These are phyloP conservation scores for Discostella pseudostelligera DNA, from an alignment of 108 stramenopile genomes.

Conservation along the genomic window DNA sequence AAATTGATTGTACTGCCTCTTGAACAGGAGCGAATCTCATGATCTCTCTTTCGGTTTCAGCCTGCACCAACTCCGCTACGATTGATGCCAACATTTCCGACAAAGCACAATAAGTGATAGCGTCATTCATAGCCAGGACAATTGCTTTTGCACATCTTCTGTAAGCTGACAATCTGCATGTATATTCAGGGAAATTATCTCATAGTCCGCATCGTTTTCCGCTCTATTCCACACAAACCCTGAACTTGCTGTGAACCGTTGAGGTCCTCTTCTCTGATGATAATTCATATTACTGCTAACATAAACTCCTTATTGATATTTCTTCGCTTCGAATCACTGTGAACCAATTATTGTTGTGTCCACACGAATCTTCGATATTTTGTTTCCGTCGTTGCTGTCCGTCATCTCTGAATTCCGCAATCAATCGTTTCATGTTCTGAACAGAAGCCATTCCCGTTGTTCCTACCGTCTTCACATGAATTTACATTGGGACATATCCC, in stretches of 20 bases:
- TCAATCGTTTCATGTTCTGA: slow-evolving; percentile 47
- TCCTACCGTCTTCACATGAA: slow-evolving; percentile 73
- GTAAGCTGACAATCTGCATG: too few relatives aligned
- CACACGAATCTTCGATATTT: slow-evolving; percentile 16
- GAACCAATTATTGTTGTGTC: slow-evolving; percentile 10
- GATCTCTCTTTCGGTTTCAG: not conserved
- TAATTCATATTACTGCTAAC: too few relatives aligned
- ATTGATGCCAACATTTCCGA: slow-evolving; percentile 48
- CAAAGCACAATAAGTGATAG: slow-evolving; percentile 29
- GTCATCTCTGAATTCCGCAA: too few relatives aligned
- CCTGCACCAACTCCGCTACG: slow-evolving; percentile 39
- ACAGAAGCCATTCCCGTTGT: slow-evolving; percentile 53
- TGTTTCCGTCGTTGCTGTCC: slow-evolving; percentile 1
- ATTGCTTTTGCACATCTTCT: too few relatives aligned
- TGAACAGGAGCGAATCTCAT: not conserved
- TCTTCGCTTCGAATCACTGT: not conserved
- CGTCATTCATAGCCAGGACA: not conserved
- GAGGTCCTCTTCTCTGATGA: too few relatives aligned
- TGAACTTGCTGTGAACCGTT: too few relatives aligned
- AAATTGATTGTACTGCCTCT: not conserved
- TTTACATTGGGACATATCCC: slow-evolving; percentile 68
- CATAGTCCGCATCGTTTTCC: too few relatives aligned
- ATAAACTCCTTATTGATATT: too few relatives aligned
- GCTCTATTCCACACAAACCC: too few relatives aligned
- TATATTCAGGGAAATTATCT: too few relatives aligned